A percentile compares a stretch with the other conserved stretches of the same genome.
Conservation (phyloP, 129 eudicot species). For the Logfia minima region DNA sequence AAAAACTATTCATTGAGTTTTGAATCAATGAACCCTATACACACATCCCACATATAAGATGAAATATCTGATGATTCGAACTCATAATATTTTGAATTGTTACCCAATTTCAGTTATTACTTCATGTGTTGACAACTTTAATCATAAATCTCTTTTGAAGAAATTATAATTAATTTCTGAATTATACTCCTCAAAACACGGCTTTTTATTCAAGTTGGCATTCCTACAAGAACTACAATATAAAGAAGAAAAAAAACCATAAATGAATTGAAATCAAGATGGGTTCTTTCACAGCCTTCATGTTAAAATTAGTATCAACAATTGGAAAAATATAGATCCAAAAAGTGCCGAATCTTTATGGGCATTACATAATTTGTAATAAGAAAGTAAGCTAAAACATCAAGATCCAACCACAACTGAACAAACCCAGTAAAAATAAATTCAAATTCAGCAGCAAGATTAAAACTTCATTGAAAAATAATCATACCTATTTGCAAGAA, state of each 20-base stretch:
- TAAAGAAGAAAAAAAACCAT: background rate
- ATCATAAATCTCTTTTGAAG: background rate
- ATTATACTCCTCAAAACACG: background rate
- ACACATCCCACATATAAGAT: background rate
- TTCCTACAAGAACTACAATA: background rate
- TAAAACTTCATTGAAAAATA: slow-evolving; percentile 5
- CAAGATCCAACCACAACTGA: slow-evolving; percentile 17
- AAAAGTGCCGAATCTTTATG: background rate
- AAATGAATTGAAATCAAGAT: slow-evolving; percentile 2
- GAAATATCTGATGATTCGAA: background rate
- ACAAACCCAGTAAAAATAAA: background rate
- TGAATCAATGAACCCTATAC: background rate
- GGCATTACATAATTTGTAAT: background rate
- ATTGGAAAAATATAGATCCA: background rate
- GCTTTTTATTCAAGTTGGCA: background rate
- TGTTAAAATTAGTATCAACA: background rate
- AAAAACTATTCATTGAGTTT: background rate
- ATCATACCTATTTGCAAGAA: background rate
- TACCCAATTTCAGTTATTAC: background rate
- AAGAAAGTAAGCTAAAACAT: background rate
- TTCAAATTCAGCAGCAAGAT: background rate
- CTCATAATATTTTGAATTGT: background rate
- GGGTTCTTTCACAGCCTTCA: background rate
- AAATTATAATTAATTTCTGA: no score
- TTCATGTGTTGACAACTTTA: background rate